Evolutionary conservation across 768 basidiomycete species (phyloP).

Genomic region (Punctularia strigosozonata): DNA sequence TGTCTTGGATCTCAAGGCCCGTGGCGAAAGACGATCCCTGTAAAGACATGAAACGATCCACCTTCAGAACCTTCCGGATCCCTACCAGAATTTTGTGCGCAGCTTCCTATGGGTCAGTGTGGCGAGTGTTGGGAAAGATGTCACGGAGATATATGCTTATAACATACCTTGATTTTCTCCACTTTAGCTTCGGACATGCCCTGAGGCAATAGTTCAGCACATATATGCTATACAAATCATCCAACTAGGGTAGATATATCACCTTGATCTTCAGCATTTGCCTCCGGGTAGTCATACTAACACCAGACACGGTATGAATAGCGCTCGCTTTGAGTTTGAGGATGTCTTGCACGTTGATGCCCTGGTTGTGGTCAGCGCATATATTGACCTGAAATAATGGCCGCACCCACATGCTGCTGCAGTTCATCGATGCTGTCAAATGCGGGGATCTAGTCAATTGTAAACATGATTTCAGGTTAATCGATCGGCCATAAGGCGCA

Average conservation of each 20-base stretch:
- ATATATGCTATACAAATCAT: slow-evolving; percentile 1
- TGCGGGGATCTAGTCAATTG: slow-evolving; percentile 33
- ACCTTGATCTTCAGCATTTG: slow-evolving; percentile 94
- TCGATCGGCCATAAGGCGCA: slow-evolving; percentile 1
- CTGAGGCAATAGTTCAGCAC: slow-evolving; percentile 23
- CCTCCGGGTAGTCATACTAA: slow-evolving; percentile 84
- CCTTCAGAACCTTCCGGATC: not conserved
- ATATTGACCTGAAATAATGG: not conserved
- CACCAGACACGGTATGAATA: slow-evolving; percentile 77
- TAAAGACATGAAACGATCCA: not conserved
- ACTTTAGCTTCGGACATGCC: slow-evolving; percentile 97
- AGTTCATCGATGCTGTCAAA: slow-evolving; percentile 81
- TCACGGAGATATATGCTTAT: slow-evolving; percentile 3
- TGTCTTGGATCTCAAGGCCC: slow-evolving; percentile 84
- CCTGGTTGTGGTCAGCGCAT: slow-evolving; percentile 30
- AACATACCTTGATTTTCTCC: slow-evolving; percentile 81
- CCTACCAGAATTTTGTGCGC: slow-evolving; percentile 76
- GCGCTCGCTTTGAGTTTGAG: slow-evolving; percentile 66
- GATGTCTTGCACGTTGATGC: slow-evolving; percentile 93
- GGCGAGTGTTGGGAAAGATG: not conserved
- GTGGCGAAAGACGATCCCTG: slow-evolving; percentile 90
- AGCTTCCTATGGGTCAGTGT: slow-evolving; percentile 49
- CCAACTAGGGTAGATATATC: slow-evolving; percentile 1
- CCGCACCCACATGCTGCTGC: slow-evolving; percentile 54
- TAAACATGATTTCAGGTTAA: not conserved